These are phyloP conservation scores for Cardamine resedifolia DNA, from an alignment of 345 rosid genomes.

Conservation along the genomic window DNA sequence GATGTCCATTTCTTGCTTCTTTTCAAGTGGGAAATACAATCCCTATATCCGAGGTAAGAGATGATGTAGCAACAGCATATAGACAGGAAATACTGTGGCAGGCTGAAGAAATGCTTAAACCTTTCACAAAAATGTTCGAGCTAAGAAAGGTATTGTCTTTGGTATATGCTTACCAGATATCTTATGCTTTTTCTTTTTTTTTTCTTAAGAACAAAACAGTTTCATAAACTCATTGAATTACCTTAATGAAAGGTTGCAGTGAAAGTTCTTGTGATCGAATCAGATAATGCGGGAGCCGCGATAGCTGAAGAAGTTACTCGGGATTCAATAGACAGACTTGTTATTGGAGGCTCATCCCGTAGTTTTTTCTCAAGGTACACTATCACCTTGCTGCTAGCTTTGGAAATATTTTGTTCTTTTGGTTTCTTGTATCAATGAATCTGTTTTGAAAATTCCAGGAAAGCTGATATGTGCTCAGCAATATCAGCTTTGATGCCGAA, in stretches of 20 bases:
- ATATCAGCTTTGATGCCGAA: conserved; percentile 61
- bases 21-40: conserved; percentile 65
- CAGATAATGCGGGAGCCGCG: conserved; percentile 60
- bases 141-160: conserved; percentile 52
- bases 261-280: conserved; percentile 56
- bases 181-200: not conserved
- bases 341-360: conserved; percentile 71
- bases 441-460: conserved; percentile 34
- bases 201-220: too few species aligned
- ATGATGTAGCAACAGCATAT: conserved; percentile 75
- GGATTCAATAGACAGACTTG: conserved; percentile 55
- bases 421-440: conserved; percentile 6
- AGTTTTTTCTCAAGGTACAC: conserved; percentile 65
- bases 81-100: conserved; percentile 76
- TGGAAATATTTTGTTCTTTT: conserved; percentile 8
- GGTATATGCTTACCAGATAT: not conserved
- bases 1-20: conserved; percentile 15
- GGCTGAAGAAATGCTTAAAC: conserved; percentile 54
- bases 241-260: conserved; percentile 52
- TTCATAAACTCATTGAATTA: conserved; percentile 11
- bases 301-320: conserved; percentile 64
- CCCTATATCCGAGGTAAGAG: conserved; percentile 81
- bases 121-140: conserved; percentile 55
- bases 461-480: conserved; percentile 52
- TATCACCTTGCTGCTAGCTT: not conserved